Base-by-base conservation (phyloP, 331 rosid species). In the Spiraea crenata region DNA sequence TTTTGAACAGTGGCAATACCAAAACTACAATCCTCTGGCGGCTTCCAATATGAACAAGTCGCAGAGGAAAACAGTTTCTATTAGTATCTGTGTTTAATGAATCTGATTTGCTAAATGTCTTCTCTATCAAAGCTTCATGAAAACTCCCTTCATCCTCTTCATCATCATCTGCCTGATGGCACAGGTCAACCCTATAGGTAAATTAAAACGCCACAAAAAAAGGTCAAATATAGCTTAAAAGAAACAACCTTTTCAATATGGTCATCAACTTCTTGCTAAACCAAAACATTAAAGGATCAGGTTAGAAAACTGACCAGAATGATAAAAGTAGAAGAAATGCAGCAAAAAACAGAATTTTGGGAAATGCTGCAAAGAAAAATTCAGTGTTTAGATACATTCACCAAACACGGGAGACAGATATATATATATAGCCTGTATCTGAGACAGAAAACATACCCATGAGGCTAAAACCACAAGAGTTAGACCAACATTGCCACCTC, bases 261-360 rank as follows among this genome's bases (percentile, higher is more conserved):
- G 50, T 13, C 9, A 69, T 10, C 25, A 67, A 58, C 19, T 66
- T 57, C 62, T 45, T 13, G 20, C 35, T 56, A 2, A 45, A 37
- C 39, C 16, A 31, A 31, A 71, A 59, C 4, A 35, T 31, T 25
- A n/a, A 34, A 59, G 46, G 42, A 25, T 25, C 39, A 52, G 48
- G 63, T 34, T 0, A 71, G 74, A 72, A 67, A 62, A 80, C 91
- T 74, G 86, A 92, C 99, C 99, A 95, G 91, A 91, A 95, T 45
- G 99, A 95, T 58, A 95, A 79, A 78, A 95, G 96, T 65, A 95
- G 96, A 86, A 95, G 97, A 89, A 95, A 95, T 59, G 91, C 95
- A 45, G 99, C 96, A 82, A 91, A 83, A 80, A 91, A 74, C 65
- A 89, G 82, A 79, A 95, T 86, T 83, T 89, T 83, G 59, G 99